phyloP scores from a whole-genome alignment of 345 rosid genomes.

The Dovyalis caffra region DNA sequence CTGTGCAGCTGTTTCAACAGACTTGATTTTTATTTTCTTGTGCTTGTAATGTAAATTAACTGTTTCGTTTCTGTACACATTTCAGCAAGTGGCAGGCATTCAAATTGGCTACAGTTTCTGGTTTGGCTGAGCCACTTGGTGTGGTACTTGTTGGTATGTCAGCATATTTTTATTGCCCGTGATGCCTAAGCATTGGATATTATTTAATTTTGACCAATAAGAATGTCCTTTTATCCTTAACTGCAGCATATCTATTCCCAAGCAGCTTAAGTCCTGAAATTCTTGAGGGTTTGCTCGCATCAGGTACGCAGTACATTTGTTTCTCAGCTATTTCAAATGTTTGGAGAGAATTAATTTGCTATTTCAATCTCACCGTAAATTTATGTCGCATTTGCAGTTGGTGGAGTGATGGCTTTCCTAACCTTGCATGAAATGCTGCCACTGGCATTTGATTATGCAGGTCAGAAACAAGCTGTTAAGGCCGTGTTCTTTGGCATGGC shows the following conservation, averaged over 20 bases:
- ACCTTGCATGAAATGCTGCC: constrained; percentile 99
- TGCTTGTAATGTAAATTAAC: constrained; percentile 10
- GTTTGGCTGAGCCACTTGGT: constrained; percentile 97
- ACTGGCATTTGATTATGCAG: constrained; percentile 96
- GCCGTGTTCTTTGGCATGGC: constrained; percentile 98
- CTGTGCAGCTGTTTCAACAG: background rate
- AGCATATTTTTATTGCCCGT: background rate
- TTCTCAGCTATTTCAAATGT: background rate
- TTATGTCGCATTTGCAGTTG: constrained; percentile 53
- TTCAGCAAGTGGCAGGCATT: constrained; percentile 99
- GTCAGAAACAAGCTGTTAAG: constrained; percentile 96
- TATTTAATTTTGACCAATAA: background rate
- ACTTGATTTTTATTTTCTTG: background rate
- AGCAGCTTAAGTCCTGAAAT: constrained; percentile 89
- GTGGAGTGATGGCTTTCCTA: constrained; percentile 98
- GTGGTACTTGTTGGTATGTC: constrained; percentile 85
- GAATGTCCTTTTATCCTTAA: constrained; percentile 17
- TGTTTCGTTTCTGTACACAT: constrained; percentile 19
- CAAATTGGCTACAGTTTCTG: constrained; percentile 93
- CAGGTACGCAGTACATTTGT: constrained; percentile 50
- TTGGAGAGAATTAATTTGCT: constrained; percentile 1
- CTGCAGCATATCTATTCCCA: constrained; percentile 90
- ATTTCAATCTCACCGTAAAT: background rate
- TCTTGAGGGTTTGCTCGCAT: constrained; percentile 88
- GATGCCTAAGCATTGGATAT: background rate